phyloP scores from a whole-genome alignment of 257 asterid genomes.

The Solanum chiquidenum region DNA sequence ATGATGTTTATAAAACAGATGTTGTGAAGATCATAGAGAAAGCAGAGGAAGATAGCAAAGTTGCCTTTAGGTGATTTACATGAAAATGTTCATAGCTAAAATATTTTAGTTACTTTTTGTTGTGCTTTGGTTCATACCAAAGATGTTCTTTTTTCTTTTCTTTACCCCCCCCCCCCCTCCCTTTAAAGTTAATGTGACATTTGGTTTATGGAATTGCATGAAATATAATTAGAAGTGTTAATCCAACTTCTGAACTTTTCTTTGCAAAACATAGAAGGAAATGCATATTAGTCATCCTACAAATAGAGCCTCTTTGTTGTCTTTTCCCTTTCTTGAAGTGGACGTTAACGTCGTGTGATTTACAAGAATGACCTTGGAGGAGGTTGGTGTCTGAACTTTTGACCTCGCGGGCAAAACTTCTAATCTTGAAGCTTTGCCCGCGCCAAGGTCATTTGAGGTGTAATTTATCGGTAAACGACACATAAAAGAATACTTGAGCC shows the following conservation, averaged over 20 bases:
- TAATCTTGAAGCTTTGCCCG: background rate
- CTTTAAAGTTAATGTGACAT: background rate
- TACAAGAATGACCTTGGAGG: background rate
- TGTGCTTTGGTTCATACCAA: background rate
- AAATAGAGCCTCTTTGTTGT: background rate
- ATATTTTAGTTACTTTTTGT: background rate
- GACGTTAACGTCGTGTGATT: background rate
- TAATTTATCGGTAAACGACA: background rate
- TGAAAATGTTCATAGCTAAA: background rate
- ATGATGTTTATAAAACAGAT: background rate
- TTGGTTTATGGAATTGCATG: background rate
- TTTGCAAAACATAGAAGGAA: background rate
- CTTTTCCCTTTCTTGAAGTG: background rate
- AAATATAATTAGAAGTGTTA: background rate
- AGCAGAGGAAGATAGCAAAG: background rate
- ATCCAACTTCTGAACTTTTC: background rate
- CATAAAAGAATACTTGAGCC: background rate
- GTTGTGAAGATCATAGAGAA: background rate
- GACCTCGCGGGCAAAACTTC: background rate
- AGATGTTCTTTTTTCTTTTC: background rate
- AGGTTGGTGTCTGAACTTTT: background rate
- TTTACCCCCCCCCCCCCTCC: background rate
- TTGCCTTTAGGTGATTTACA: background rate
- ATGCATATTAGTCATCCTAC: background rate
- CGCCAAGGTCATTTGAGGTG: background rate